Evolutionary conservation across 495 filamentous ascomycete genomes (phyloP).

Genomic region (Hyaloscypha hepaticicola): DNA sequence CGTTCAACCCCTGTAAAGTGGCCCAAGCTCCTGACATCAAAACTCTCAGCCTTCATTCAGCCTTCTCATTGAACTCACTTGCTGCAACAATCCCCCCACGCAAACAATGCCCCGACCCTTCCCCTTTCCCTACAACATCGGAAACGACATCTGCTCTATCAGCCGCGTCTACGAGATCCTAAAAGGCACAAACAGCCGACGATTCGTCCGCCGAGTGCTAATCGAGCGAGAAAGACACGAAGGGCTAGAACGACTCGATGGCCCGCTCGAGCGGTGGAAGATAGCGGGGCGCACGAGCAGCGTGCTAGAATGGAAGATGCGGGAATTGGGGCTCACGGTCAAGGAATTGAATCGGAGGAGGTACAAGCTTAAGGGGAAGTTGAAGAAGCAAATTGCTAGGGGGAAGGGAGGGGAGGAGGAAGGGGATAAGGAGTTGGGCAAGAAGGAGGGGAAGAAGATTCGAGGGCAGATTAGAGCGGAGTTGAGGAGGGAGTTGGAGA

Average conservation of each 20-base stretch:
- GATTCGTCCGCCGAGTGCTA: constrained; percentile 11
- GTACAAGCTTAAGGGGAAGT: neutral
- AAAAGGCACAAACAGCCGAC: neutral
- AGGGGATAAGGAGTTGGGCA: neutral
- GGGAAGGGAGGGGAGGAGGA: neutral
- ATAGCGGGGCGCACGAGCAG: neutral
- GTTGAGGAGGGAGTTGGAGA: neutral
- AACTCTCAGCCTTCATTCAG: neutral
- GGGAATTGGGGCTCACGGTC: neutral
- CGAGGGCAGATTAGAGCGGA: neutral
- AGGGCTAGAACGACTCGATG: neutral
- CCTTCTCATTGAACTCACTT: neutral
- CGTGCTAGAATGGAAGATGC: neutral
- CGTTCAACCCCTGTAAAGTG: constrained; percentile 3
- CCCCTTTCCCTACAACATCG: constrained; percentile 48
- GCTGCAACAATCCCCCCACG: neutral
- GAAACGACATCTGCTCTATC: constrained; percentile 57
- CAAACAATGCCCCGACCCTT: constrained; percentile 36
- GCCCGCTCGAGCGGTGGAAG: neutral
- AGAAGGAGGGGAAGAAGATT: neutral
- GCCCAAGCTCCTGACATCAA: constrained; percentile 14
- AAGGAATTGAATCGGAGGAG: neutral
- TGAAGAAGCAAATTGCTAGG: neutral
- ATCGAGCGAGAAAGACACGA: constrained; percentile 11
- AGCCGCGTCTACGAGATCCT: constrained; percentile 43